phyloP scores from a whole-genome alignment of 2,329 filamentous ascomycete genomes.

The Curvularia eragrostidis region DNA sequence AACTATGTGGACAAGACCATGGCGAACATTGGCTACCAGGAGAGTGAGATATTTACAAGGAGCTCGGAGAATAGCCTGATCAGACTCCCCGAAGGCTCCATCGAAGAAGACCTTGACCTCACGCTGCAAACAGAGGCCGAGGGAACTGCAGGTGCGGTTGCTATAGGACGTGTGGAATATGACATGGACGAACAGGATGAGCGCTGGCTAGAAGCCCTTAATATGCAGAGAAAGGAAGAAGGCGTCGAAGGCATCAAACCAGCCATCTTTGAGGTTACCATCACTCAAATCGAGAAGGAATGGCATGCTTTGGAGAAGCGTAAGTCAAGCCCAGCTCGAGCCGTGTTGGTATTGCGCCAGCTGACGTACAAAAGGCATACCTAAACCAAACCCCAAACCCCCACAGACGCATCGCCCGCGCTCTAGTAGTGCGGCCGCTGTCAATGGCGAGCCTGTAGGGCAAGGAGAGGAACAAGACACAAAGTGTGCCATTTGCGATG shows the following conservation, averaged over 20 bases:
- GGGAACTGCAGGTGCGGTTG: slow-evolving; percentile 56
- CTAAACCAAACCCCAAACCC: slow-evolving; percentile 94
- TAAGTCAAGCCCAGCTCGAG: slow-evolving; percentile 28
- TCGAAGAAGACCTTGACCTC: slow-evolving; percentile 69
- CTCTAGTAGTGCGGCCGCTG: slow-evolving; percentile 91
- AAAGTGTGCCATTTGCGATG: slow-evolving; percentile 97
- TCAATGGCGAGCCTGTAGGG: slow-evolving; percentile 86
- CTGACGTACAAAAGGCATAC: slow-evolving; percentile 63
- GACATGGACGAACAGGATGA: slow-evolving; percentile 99
- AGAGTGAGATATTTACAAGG: slow-evolving; percentile 86
- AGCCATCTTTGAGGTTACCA: slow-evolving; percentile 94
- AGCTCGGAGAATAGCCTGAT: slow-evolving; percentile 72
- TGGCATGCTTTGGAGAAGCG: slow-evolving; percentile 96
- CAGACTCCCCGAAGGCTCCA: slow-evolving; percentile 65
- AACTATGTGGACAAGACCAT: slow-evolving; percentile 96
- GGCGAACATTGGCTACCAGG: slow-evolving; percentile 95
- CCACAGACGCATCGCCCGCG: slow-evolving; percentile 92
- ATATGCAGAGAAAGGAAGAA: slow-evolving; percentile 74
- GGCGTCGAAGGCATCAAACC: slow-evolving; percentile 85
- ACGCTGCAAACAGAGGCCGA: slow-evolving; percentile 67
- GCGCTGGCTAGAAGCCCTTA: slow-evolving; percentile 89
- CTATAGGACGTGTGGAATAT: slow-evolving; percentile 87
- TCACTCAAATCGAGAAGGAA: slow-evolving; percentile 98
- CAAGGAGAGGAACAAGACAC: slow-evolving; percentile 92
- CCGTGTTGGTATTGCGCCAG: not conserved